phyloP scores from a whole-genome alignment of 805 yeast species.

The Ogataea philodendri region DNA sequence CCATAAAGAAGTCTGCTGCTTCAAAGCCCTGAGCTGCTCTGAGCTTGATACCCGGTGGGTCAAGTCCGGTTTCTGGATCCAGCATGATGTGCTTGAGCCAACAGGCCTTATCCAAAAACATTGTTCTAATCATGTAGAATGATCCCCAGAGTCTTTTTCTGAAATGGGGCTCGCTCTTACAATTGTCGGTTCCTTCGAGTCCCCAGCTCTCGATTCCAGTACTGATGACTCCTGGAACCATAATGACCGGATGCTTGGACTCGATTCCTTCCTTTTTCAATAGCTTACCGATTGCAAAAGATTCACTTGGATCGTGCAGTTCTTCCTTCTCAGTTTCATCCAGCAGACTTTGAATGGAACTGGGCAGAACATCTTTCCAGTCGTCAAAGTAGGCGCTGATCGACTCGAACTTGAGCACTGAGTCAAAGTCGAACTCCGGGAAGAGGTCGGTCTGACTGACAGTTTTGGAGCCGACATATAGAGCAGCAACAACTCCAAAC shows the following conservation, averaged over 20 bases:
- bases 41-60: slow-evolving; percentile 76
- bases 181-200: slow-evolving; percentile 65
- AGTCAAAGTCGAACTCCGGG: slow-evolving; percentile 52
- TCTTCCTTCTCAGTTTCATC: slow-evolving; percentile 51
- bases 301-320: slow-evolving; percentile 62
- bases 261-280: slow-evolving; percentile 49
- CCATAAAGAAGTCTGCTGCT: slow-evolving; percentile 92
- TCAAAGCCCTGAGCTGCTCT: slow-evolving; percentile 96
- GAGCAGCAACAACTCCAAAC: slow-evolving; percentile 64
- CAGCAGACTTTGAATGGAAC: slow-evolving; percentile 56
- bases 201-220: slow-evolving; percentile 97
- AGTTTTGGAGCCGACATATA: slow-evolving; percentile 52
- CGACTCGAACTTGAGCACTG: slow-evolving; percentile 52
- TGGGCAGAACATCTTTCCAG: slow-evolving; percentile 74
- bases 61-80: slow-evolving; percentile 89
- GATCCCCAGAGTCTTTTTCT: slow-evolving; percentile 96
- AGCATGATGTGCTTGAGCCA: slow-evolving; percentile 92
- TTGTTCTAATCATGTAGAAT: slow-evolving; percentile 87
- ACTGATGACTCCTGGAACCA: slow-evolving; percentile 95
- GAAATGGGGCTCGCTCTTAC: slow-evolving; percentile 83
- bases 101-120: slow-evolving; percentile 88
- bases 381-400: slow-evolving; percentile 61
- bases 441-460: slow-evolving; percentile 41
- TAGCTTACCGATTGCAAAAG: slow-evolving; percentile 82
- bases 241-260: slow-evolving; percentile 73